phyloP scores from a whole-genome alignment of 2,329 filamentous ascomycete genomes.

The Tolypocladium ophioglossoides region DNA sequence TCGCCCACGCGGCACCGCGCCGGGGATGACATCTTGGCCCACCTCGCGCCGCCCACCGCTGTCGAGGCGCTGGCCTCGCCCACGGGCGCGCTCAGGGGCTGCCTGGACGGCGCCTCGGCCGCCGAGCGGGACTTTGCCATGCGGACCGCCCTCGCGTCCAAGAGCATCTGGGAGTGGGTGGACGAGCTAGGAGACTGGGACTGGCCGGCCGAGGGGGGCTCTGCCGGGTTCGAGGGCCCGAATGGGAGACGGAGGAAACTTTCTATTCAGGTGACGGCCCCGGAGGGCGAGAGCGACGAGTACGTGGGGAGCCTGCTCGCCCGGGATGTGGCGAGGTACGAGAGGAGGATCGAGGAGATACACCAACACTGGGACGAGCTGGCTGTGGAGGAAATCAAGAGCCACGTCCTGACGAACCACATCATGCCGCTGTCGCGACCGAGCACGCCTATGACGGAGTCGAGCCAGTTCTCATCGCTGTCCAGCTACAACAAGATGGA shows the following conservation, averaged over 20 bases:
- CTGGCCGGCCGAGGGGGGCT: constrained; percentile 40
- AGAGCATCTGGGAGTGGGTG: constrained; percentile 63
- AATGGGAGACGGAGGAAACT: constrained; percentile 28
- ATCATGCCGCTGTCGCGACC: constrained; percentile 43
- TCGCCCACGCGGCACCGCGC: constrained; percentile 36
- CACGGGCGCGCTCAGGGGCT: constrained; percentile 41
- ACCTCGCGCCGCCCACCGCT: constrained; percentile 49
- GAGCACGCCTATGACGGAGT: constrained; percentile 22
- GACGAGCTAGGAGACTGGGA: constrained; percentile 55
- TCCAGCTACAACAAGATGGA: constrained; percentile 62
- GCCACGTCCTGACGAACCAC: constrained; percentile 74
- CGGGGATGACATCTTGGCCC: constrained; percentile 48
- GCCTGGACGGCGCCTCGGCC: constrained; percentile 51
- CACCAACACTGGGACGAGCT: constrained; percentile 56
- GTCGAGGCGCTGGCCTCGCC: constrained; percentile 48
- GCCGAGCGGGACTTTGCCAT: constrained; percentile 62
- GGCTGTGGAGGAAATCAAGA: constrained; percentile 80
- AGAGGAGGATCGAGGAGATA: constrained; percentile 66
- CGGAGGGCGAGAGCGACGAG: constrained; percentile 14
- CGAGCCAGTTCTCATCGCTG: constrained; percentile 27
- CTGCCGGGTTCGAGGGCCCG: constrained; percentile 44
- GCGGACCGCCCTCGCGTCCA: constrained; percentile 58
- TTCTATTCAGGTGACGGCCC: constrained; percentile 14
- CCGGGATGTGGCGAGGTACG: constrained; percentile 55
- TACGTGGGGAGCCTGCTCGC: constrained; percentile 65